Conservation (phyloP, 441 rosid species). For the Gossypium laxum region DNA sequence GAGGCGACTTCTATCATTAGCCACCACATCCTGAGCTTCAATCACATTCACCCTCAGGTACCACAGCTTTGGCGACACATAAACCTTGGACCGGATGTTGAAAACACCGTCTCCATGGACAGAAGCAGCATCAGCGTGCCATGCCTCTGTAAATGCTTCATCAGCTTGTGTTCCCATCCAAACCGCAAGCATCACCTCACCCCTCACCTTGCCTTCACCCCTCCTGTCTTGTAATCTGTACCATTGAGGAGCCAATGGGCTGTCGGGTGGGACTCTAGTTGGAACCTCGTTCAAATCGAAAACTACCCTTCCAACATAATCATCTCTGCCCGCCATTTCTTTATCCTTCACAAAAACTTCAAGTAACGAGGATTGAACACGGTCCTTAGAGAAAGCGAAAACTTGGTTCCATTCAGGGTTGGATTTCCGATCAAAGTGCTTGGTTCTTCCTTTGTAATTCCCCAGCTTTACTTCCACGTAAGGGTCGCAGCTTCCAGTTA, state of each 20-base stretch:
- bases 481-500: constrained; percentile 52
- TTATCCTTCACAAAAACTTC: constrained; percentile 48
- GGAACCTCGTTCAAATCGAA: constrained; percentile 56
- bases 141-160: constrained; percentile 54
- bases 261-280: constrained; percentile 58
- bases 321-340: constrained; percentile 53
- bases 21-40: constrained; percentile 73
- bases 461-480: constrained; percentile 67
- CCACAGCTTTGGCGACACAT: constrained; percentile 83
- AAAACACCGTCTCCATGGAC: constrained; percentile 57
- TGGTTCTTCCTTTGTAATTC: constrained; percentile 56
- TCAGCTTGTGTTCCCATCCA: constrained; percentile 73
- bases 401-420: constrained; percentile 66
- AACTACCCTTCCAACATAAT: constrained; percentile 40
- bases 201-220: constrained; percentile 47
- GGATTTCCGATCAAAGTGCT: constrained; percentile 41
- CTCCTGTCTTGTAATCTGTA: constrained; percentile 43
- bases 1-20: constrained; percentile 51
- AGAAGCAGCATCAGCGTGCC: constrained; percentile 64
- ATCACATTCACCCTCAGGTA: constrained; percentile 69
- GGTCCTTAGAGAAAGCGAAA: constrained; percentile 53
- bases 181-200: constrained; percentile 56
- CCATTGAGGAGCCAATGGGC: constrained; percentile 64
- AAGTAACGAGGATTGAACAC: constrained; percentile 43
- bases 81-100: constrained; percentile 65